Conservation (phyloP, 1,284 basidiomycete species). For the Nidula niveotomentosa region DNA sequence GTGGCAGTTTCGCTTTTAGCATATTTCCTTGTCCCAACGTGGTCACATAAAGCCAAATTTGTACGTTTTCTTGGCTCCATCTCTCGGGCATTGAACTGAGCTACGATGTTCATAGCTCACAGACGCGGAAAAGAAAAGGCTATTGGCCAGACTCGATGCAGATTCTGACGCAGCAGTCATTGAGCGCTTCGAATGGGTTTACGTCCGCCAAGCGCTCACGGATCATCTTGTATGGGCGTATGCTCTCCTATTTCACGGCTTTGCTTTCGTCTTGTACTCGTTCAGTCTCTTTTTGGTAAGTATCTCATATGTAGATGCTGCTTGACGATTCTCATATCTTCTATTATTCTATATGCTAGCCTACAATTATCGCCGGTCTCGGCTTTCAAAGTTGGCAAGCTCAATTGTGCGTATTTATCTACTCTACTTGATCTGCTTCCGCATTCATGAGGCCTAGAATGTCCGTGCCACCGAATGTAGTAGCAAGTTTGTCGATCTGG, state of each 20-base stretch:
- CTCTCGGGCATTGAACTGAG: neutral
- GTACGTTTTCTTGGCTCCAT: slow-evolving; percentile 25
- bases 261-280: slow-evolving; percentile 57
- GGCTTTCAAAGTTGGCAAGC: slow-evolving; percentile 61
- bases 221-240: slow-evolving; percentile 67
- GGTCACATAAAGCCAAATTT: slow-evolving; percentile 56
- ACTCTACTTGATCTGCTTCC: too few relatives aligned
- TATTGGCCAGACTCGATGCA: slow-evolving; percentile 43
- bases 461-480: slow-evolving; percentile 57
- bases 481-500: slow-evolving; percentile 50
- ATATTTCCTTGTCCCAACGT: slow-evolving; percentile 59
- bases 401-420: slow-evolving; percentile 40
- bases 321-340: neutral
- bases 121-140: slow-evolving; percentile 43
- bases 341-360: slow-evolving; percentile 26
- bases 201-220: slow-evolving; percentile 51
- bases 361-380: slow-evolving; percentile 59
- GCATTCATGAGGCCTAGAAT: slow-evolving; percentile 29
- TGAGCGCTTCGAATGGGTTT: slow-evolving; percentile 50
- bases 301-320: neutral
- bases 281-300: slow-evolving; percentile 53
- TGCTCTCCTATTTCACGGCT: slow-evolving; percentile 65
- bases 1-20: slow-evolving; percentile 43
- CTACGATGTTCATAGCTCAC: slow-evolving; percentile 34
- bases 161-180: slow-evolving; percentile 55